Evolutionary conservation across 352 stramenopile species (phyloP), one percentile per base, ranked within the genome.

Genomic region (Globisporangium carolinianum): DNA sequence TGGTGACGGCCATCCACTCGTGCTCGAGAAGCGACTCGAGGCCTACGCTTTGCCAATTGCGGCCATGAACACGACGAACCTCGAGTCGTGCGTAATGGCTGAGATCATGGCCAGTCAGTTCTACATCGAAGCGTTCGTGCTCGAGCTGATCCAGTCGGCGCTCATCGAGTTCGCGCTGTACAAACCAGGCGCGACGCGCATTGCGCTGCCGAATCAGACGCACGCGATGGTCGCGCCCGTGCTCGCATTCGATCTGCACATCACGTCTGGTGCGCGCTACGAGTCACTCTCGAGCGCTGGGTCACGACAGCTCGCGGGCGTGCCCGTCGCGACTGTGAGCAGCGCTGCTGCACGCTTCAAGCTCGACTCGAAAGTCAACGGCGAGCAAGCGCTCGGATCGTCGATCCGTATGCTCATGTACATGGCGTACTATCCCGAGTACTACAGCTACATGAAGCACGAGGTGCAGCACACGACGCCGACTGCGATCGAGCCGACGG

Each of bases 391-490:
- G 2, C 60, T 68, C 39, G 63, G 66, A 1, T 65, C 66, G 8
- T 66, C 50, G 2, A 9, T 68, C 6, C 66, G 69, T 5, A 72
- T 74, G 66, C 55, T 76, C 46, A 49, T 64, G 42, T 65, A 62
- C 51, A 72, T 66, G 62, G 55, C 57, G 10, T 45, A 36, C 12
- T 76, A 76, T 35, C 69, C 69, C 6, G 66, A 71, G 18, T 76
- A 62, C 62, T 76, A 73, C 60, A 76, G 65, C 41, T 56, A 57
- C 41, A 62, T 60, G 46, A 17, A 60, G 11, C 61, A 64, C 32
- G 42, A 39, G 0, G 14, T 63, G 6, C 53, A 15, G 14, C 18
- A 5, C 49, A 49, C 49, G 5, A n/a, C n/a, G 17, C 15, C 15
- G 6, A 47, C 11, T 6, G 42, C 42, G 5, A 17, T 5, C 11